These are phyloP conservation scores for Oropetium thomaeum DNA, from an alignment of 176 grass and related monocot genomes.

Conservation along the genomic window DNA sequence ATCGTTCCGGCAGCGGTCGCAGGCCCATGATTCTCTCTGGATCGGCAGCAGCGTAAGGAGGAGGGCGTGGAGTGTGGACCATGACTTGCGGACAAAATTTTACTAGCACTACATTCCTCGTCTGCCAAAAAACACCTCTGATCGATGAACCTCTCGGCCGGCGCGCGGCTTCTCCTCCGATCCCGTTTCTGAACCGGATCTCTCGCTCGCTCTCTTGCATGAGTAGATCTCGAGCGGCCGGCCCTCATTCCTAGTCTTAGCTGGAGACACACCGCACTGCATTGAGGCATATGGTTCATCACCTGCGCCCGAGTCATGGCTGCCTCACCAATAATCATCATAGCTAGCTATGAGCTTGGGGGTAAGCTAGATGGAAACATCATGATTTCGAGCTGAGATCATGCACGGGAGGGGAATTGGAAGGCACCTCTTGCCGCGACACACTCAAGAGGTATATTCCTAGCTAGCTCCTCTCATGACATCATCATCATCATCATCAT, in stretches of 20 bases:
- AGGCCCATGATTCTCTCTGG: background rate
- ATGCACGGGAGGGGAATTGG: background rate
- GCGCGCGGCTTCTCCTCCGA: too few species aligned
- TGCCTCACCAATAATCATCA: too few species aligned
- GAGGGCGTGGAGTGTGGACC: too few species aligned
- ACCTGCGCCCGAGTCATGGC: background rate
- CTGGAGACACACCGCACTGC: background rate
- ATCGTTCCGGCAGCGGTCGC: background rate
- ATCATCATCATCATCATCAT: too few species aligned
- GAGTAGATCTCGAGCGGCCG: background rate
- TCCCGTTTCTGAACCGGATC: background rate
- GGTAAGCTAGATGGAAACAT: background rate
- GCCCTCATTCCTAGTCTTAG: background rate
- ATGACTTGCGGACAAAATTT: constrained; percentile 17
- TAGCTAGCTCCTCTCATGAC: background rate
- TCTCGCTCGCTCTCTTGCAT: background rate
- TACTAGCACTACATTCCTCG: background rate
- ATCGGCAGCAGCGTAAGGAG: too few species aligned
- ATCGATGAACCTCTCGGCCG: too few species aligned
- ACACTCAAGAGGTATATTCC: background rate
- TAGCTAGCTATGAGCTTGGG: too few species aligned
- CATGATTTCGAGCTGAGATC: constrained; percentile 7
- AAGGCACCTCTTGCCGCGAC: background rate
- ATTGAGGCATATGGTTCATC: background rate
- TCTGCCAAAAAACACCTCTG: background rate